Evolutionary conservation across 1,284 basidiomycete genomes (phyloP).

Genomic region (Microbotryomycetes sp.): DNA sequence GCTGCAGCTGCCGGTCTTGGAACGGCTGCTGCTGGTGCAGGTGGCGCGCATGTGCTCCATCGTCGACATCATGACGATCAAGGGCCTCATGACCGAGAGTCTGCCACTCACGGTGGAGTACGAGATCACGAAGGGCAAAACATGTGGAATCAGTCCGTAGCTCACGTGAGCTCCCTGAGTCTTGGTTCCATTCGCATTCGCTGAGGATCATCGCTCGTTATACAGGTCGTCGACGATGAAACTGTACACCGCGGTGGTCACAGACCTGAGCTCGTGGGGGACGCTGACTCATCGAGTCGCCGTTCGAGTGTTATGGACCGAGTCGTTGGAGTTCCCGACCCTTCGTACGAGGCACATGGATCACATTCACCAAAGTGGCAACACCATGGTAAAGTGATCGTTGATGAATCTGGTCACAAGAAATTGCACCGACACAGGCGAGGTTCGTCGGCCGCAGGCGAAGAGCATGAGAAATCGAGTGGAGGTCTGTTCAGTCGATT

Average conservation of each 20-base stretch:
- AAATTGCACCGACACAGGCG: not conserved
- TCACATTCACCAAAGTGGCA: no score
- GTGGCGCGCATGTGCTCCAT: not conserved
- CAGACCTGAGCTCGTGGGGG: not conserved
- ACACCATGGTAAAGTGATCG: not conserved
- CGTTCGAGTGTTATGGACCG: conserved; percentile 19
- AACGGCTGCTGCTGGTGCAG: not conserved
- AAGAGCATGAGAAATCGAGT: not conserved
- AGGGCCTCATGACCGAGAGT: not conserved
- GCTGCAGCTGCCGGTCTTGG: not conserved
- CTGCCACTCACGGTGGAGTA: not conserved
- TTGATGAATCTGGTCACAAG: not conserved
- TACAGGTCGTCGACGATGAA: conserved; percentile 2
- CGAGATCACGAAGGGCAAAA: not conserved
- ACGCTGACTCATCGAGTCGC: conserved; percentile 11
- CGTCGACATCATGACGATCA: not conserved
- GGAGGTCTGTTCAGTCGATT: not conserved
- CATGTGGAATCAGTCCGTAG: not conserved
- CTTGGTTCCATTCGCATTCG: not conserved
- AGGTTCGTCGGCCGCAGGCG: not conserved
- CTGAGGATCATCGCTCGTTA: not conserved
- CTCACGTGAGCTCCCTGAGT: not conserved
- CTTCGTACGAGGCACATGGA: no score
- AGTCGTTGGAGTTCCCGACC: conserved; percentile 14
- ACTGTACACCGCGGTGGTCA: conserved; percentile 1